Evolutionary conservation across 1,284 basidiomycete species (phyloP).

Genomic region (Polyporus tsugae): DNA sequence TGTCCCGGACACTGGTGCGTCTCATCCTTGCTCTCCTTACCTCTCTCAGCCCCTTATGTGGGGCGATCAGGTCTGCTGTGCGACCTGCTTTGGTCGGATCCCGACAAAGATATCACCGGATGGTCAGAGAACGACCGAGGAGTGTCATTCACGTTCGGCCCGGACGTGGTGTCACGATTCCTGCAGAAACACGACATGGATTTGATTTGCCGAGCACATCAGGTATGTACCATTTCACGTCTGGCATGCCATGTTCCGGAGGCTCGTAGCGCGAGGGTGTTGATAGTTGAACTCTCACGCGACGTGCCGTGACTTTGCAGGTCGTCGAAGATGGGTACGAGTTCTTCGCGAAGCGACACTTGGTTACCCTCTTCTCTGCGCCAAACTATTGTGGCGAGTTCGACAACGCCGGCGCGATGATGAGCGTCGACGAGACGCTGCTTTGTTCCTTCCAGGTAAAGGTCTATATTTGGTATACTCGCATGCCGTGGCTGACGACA

Average conservation of each 20-base stretch:
- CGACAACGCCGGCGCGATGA: constrained; percentile 99
- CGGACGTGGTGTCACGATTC: constrained; percentile 97
- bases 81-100: constrained; percentile 98
- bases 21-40: background rate
- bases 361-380: constrained; percentile 97
- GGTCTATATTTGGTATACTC: constrained; percentile 4
- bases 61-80: constrained; percentile 80
- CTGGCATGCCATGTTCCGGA: background rate
- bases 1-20: constrained; percentile 95
- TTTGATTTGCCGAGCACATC: constrained; percentile 97
- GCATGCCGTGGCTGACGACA: constrained; percentile 8
- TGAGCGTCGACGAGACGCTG: constrained; percentile 98
- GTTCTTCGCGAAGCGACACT: constrained; percentile 97
- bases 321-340: constrained; percentile 99
- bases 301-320: constrained; percentile 46
- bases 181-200: constrained; percentile 99
- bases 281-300: constrained; percentile 15
- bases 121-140: constrained; percentile 99
- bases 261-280: background rate
- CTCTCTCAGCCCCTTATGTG: constrained; percentile 9
- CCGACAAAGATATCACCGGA: constrained; percentile 98
- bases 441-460: constrained; percentile 97
- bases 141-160: constrained; percentile 98
- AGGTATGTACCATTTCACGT: constrained; percentile 59
- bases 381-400: constrained; percentile 99